phyloP scores from a whole-genome alignment of 2,329 filamentous ascomycete genomes.

The Apiospora arundinis region DNA sequence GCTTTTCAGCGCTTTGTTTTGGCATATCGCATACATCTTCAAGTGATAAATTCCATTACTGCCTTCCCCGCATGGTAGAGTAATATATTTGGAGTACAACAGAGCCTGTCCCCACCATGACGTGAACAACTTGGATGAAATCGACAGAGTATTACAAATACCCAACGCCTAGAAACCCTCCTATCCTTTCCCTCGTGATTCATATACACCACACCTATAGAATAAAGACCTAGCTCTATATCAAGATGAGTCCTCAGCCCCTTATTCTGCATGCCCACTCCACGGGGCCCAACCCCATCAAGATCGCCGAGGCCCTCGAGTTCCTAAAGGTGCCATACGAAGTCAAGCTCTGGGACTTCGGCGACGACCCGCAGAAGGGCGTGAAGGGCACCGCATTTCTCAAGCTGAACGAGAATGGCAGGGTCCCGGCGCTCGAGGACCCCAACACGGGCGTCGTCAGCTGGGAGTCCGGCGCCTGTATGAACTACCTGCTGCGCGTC shows the following conservation, averaged over 20 bases:
- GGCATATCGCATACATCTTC: background rate
- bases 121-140: background rate
- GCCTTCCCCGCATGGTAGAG: constrained; percentile 3
- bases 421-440: constrained; percentile 46
- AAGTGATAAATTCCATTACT: background rate
- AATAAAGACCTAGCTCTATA: background rate
- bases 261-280: constrained; percentile 48
- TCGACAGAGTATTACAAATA: background rate
- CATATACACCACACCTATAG: background rate
- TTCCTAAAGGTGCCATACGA: constrained; percentile 46
- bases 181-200: background rate
- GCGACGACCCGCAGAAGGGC: constrained; percentile 43
- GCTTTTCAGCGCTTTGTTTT: background rate
- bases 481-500: constrained; percentile 45
- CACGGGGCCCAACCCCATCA: constrained; percentile 50
- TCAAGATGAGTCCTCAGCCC: constrained; percentile 35
- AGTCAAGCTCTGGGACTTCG: constrained; percentile 49
- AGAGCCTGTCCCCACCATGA: constrained; percentile 4
- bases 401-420: constrained; percentile 52
- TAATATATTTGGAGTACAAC: background rate
- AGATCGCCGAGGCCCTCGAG: constrained; percentile 50
- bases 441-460: constrained; percentile 44
- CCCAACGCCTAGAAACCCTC: background rate
- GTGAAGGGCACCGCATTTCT: constrained; percentile 46
- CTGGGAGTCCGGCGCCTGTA: constrained; percentile 47